phyloP scores from a whole-genome alignment of 129 eudicot genomes.

The Sambucus nigra region DNA sequence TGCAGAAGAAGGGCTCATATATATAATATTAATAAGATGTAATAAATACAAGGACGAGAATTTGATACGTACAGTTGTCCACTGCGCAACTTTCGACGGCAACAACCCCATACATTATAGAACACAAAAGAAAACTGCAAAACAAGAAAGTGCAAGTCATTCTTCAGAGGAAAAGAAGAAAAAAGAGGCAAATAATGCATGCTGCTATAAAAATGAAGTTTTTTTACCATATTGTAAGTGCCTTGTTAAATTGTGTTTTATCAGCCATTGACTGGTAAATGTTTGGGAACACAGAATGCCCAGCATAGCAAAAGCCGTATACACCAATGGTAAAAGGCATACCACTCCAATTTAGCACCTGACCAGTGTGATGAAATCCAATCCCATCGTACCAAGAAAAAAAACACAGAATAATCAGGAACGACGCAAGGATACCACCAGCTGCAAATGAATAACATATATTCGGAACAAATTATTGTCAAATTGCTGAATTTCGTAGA shows the following conservation, averaged over 20 bases:
- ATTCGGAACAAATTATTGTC: not conserved
- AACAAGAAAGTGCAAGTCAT: slow-evolving; percentile 1
- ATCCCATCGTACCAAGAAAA: slow-evolving; percentile 52
- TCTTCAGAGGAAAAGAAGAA: slow-evolving; percentile 6
- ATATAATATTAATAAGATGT: no score
- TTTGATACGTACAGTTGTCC: slow-evolving; percentile 66
- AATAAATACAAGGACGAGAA: no score
- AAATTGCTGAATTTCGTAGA: no score
- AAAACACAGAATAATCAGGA: slow-evolving; percentile 46
- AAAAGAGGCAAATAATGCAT: slow-evolving; percentile 3
- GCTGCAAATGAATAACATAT: slow-evolving; percentile 41
- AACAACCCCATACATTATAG: slow-evolving; percentile 47
- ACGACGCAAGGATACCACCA: slow-evolving; percentile 63
- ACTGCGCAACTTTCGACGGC: slow-evolving; percentile 81
- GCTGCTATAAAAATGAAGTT: not conserved
- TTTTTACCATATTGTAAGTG: slow-evolving; percentile 43
- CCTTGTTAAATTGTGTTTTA: slow-evolving; percentile 56
- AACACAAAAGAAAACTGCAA: slow-evolving; percentile 59
- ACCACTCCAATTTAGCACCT: slow-evolving; percentile 41
- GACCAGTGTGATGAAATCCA: slow-evolving; percentile 59
- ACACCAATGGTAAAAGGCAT: slow-evolving; percentile 77
- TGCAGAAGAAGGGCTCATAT: no score
- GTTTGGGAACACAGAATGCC: no score
- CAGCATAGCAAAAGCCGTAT: slow-evolving; percentile 69
- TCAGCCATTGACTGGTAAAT: no score